phyloP scores from a whole-genome alignment of 768 basidiomycete genomes.

The Suillus hirtellus region DNA sequence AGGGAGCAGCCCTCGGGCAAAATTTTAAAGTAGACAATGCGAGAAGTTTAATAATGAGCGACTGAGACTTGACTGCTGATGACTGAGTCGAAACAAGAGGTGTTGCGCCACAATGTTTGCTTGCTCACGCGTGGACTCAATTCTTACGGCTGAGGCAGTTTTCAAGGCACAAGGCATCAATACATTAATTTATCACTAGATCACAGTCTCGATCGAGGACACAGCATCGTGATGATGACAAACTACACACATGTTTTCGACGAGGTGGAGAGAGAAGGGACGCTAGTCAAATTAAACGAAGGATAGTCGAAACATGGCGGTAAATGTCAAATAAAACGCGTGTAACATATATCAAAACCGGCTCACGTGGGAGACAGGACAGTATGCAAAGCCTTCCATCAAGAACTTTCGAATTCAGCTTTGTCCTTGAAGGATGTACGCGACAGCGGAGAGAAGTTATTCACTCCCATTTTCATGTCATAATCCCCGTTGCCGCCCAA shows the following conservation, averaged over 20 bases:
- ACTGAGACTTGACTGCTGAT: too few species aligned
- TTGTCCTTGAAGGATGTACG: slow-evolving; percentile 10
- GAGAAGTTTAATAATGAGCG: too few species aligned
- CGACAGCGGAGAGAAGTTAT: slow-evolving; percentile 13
- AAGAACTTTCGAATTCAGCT: neutral
- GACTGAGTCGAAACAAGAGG: neutral
- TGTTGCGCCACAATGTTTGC: neutral
- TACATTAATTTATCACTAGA: neutral
- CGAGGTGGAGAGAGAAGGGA: neutral
- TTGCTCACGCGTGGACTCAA: neutral
- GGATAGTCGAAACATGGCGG: neutral
- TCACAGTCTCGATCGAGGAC: neutral
- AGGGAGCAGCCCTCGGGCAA: too few species aligned
- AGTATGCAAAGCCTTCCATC: neutral
- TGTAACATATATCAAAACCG: neutral
- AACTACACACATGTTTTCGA: neutral
- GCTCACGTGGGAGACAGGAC: neutral
- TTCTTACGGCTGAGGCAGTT: neutral
- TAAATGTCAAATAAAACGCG: neutral
- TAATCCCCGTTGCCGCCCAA: slow-evolving; percentile 17
- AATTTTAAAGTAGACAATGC: too few species aligned
- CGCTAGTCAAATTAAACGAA: neutral
- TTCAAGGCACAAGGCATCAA: neutral
- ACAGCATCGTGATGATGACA: neutral
- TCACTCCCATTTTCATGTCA: slow-evolving; percentile 3